A percentile compares a stretch with the other conserved stretches of the same genome.
These are phyloP conservation scores for Falciphora oryzae DNA, from an alignment of 2,329 filamentous ascomycete species.

Conservation along the genomic window DNA sequence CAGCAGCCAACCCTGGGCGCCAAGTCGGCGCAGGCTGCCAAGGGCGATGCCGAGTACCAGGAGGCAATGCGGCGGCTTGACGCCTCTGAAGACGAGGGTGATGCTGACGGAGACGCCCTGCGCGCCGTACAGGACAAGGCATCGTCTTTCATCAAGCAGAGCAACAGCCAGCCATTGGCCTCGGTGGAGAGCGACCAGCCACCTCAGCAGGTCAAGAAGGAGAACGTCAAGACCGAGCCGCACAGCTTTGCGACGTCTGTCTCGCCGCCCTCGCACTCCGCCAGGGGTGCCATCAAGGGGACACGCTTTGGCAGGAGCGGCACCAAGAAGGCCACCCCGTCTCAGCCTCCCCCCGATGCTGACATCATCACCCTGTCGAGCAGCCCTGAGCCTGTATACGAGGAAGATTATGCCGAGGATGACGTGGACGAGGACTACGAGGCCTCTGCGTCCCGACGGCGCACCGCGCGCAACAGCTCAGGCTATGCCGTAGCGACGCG, in stretches of 20 bases:
- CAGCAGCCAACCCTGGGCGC: constrained; percentile 21
- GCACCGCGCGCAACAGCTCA: constrained; percentile 11
- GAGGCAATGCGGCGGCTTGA: constrained; percentile 39
- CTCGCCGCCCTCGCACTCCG: constrained; percentile 1
- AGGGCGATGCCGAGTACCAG: constrained; percentile 33
- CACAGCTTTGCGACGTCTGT: not conserved
- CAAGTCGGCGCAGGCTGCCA: constrained; percentile 20
- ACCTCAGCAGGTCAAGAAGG: not conserved
- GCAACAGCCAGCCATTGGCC: not conserved
- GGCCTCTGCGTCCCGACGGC: not conserved
- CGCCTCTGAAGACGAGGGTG: constrained; percentile 20
- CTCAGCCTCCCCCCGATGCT: constrained; percentile 26
- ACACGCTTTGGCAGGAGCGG: not conserved
- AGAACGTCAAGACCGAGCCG: not conserved
- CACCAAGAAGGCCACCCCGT: constrained; percentile 14
- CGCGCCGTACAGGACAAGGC: not conserved
- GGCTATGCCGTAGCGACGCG: not conserved
- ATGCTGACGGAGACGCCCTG: constrained; percentile 20
- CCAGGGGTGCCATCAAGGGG: constrained; percentile 4
- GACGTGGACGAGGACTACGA: constrained; percentile 27
- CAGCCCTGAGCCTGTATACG: constrained; percentile 26
- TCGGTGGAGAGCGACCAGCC: not conserved
- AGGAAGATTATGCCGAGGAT: constrained; percentile 33
- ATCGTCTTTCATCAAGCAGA: constrained; percentile 3
- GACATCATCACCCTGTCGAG: constrained; percentile 30